Conservation (phyloP, 2,329 filamentous ascomycete species). For the Trichoderma citrinoviride region DNA sequence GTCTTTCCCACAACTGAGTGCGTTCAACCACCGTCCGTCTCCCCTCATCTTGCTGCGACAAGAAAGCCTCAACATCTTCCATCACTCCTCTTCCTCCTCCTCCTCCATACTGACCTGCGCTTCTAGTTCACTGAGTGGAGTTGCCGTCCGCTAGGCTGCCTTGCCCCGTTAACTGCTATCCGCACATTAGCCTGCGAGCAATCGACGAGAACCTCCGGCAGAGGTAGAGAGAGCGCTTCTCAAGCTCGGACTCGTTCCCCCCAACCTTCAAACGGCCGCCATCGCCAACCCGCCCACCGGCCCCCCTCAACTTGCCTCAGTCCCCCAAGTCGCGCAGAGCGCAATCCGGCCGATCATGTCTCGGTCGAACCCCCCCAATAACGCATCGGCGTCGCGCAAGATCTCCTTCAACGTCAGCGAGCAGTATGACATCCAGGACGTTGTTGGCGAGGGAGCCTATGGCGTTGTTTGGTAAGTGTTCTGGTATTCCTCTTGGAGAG, state of each 20-base stretch:
- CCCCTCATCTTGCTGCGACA: not conserved
- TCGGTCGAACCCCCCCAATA: conserved; percentile 55
- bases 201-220: conserved; percentile 10
- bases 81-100: too few relatives aligned
- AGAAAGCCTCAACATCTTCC: not conserved
- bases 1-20: not conserved
- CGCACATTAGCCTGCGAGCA: conserved; percentile 16
- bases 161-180: not conserved
- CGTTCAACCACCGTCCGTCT: not conserved
- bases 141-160: not conserved
- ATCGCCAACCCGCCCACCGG: not conserved
- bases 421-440: conserved; percentile 99
- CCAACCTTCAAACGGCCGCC: not conserved
- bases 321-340: conserved; percentile 5
- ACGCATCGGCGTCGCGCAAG: conserved; percentile 71
- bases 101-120: not conserved
- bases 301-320: not conserved
- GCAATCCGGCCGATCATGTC: conserved; percentile 44
- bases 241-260: not conserved
- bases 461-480: conserved; percentile 91
- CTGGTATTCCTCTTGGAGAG: not conserved
- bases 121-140: conserved; percentile 15
- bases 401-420: conserved; percentile 99
- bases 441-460: conserved; percentile 97
- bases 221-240: not conserved